Evolutionary conservation across 164 flowering plant genomes (phyloP).

Genomic region (Vitis vinifera): DNA sequence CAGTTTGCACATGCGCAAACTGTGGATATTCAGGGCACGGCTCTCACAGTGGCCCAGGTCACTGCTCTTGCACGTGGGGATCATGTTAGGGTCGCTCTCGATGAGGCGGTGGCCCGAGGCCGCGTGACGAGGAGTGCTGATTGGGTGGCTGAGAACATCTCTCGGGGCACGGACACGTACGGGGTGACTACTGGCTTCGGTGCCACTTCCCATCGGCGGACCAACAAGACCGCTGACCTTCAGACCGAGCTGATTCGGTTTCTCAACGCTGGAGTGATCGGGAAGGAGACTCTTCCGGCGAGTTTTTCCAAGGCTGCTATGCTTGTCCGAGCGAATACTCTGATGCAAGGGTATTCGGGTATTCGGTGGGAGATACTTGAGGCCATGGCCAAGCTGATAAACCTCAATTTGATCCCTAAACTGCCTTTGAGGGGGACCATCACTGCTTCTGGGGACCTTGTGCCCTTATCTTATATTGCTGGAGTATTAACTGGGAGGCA

Average conservation of each 20-base stretch:
- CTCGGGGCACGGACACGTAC: constrained; percentile 39
- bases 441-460: constrained; percentile 48
- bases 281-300: constrained; percentile 23
- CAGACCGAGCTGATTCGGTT: constrained; percentile 54
- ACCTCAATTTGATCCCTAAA: constrained; percentile 24
- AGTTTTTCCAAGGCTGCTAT: constrained; percentile 34
- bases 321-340: constrained; percentile 35
- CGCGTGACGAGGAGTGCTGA: constrained; percentile 39
- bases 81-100: constrained; percentile 30
- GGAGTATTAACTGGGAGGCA: constrained; percentile 38
- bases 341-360: constrained; percentile 43
- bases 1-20: constrained; percentile 27
- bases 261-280: constrained; percentile 40
- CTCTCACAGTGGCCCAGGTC: constrained; percentile 49
- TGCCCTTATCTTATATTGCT: constrained; percentile 46
- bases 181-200: constrained; percentile 68
- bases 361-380: constrained; percentile 42
- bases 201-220: constrained; percentile 47
- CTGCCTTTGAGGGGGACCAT: constrained; percentile 41
- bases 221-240: constrained; percentile 38
- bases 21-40: constrained; percentile 42
- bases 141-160: constrained; percentile 49
- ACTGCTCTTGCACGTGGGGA: constrained; percentile 43
- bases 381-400: constrained; percentile 32
- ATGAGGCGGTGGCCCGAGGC: constrained; percentile 33